These are phyloP conservation scores for Coemansia sp. DNA, from an alignment of 192 early-diverging fungal genomes.

Conservation along the genomic window DNA sequence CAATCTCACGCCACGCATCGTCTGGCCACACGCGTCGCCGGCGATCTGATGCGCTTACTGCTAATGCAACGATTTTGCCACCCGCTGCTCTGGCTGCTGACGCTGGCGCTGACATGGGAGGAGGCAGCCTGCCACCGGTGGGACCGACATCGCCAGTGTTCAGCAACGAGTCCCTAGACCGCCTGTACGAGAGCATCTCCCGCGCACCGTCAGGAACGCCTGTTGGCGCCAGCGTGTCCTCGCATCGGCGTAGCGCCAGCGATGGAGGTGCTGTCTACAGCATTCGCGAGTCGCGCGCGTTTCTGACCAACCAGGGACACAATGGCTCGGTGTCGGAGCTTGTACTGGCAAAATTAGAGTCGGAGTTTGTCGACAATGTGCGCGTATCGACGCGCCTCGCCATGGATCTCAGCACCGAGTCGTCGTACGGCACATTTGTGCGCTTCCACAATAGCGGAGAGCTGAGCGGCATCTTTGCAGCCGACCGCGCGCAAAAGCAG, in stretches of 20 bases:
- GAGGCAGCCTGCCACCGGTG: slow-evolving; percentile 8
- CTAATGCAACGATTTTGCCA: background rate
- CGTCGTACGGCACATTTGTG: slow-evolving; percentile 55
- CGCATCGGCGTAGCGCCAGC: slow-evolving; percentile 22
- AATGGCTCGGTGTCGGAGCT: slow-evolving; percentile 43
- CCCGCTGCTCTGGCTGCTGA: too few relatives aligned
- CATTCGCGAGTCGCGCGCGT: background rate
- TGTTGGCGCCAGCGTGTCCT: background rate
- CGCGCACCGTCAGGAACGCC: background rate
- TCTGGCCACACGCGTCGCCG: slow-evolving; percentile 25
- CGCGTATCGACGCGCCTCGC: slow-evolving; percentile 45
- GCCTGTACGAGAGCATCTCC: slow-evolving; percentile 14
- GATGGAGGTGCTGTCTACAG: slow-evolving; percentile 14
- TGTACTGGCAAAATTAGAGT: slow-evolving; percentile 43
- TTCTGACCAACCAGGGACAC: slow-evolving; percentile 45
- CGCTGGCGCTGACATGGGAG: background rate
- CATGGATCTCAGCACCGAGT: slow-evolving; percentile 30
- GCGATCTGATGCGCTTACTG: background rate
- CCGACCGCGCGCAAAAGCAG: slow-evolving; percentile 8
- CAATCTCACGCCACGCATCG: slow-evolving; percentile 27
- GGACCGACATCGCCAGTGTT: slow-evolving; percentile 5
- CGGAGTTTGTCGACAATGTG: slow-evolving; percentile 31
- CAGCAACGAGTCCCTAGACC: slow-evolving; percentile 15
- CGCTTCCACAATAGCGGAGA: slow-evolving; percentile 55
- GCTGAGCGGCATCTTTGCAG: slow-evolving; percentile 39